Conservation (phyloP, 306 rosid genomes). For the Arachis stenosperma region DNA sequence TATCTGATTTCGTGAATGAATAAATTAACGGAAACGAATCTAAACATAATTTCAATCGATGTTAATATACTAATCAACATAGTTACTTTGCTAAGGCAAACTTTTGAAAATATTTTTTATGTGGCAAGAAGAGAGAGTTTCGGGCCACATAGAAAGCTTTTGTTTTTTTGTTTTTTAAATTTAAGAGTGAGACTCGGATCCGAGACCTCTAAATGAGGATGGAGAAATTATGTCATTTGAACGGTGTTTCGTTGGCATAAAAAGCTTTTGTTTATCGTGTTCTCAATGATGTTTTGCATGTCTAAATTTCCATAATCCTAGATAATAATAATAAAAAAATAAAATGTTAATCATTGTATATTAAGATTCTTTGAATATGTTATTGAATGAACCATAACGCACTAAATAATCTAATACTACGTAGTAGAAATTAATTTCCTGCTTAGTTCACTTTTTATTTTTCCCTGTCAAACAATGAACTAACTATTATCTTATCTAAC, state of each 20-base stretch:
- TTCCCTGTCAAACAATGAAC: too few species aligned
- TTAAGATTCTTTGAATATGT: not conserved
- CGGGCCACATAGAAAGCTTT: conserved; percentile 36
- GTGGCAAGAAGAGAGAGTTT: not conserved
- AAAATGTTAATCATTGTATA: conserved; percentile 12
- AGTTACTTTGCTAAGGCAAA: not conserved
- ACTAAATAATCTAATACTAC: too few species aligned
- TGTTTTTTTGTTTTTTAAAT: too few species aligned
- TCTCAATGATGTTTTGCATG: conserved; percentile 26
- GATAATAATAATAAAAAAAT: not conserved
- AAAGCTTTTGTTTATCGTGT: not conserved
- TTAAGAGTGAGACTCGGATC: too few species aligned
- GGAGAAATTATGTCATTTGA: too few species aligned
- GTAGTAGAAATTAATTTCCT: too few species aligned
- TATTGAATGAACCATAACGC: not conserved
- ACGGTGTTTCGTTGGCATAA: too few species aligned
- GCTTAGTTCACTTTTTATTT: too few species aligned
- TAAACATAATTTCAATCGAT: not conserved
- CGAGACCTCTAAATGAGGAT: too few species aligned
- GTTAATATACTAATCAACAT: not conserved
- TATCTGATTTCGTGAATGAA: not conserved
- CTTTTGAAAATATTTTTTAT: not conserved
- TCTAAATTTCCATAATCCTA: not conserved
- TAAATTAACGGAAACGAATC: not conserved
- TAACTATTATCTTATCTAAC: too few species aligned